A percentile compares a stretch with the other conserved stretches of the same genome.
These are phyloP conservation scores for Paspalum vaginatum DNA, from an alignment of 176 grass and related monocot species.

Conservation along the genomic window DNA sequence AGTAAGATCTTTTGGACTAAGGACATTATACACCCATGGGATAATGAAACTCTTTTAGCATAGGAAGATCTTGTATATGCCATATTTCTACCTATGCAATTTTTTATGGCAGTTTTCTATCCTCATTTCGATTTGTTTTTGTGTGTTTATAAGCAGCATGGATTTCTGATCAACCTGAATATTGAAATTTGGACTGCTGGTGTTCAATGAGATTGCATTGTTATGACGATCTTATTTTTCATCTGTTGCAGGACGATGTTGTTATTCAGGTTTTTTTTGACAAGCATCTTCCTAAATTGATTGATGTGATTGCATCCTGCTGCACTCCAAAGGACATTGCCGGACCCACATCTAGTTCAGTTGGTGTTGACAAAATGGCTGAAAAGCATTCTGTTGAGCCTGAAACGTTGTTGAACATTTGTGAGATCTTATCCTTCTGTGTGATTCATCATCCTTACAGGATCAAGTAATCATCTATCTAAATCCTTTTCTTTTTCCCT, in stretches of 20 bases:
- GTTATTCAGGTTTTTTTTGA: constrained; percentile 67
- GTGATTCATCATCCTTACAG: constrained; percentile 65
- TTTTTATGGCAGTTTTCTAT: constrained; percentile 7
- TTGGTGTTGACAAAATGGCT: constrained; percentile 43
- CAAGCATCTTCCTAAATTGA: constrained; percentile 69
- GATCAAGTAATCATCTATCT: constrained; percentile 68
- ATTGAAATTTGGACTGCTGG: constrained; percentile 20
- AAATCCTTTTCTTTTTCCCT: constrained; percentile 5
- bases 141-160: constrained; percentile 9
- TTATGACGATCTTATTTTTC: constrained; percentile 25
- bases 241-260: constrained; percentile 61
- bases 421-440: constrained; percentile 84
- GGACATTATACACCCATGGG: constrained; percentile 17
- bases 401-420: constrained; percentile 82
- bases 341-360: constrained; percentile 36
- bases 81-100: constrained; percentile 28
- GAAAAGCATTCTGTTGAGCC: constrained; percentile 45
- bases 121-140: constrained; percentile 19
- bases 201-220: constrained; percentile 29
- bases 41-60: constrained; percentile 13
- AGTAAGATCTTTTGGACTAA: constrained; percentile 15
- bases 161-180: constrained; percentile 30
- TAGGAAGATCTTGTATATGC: constrained; percentile 13
- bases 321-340: constrained; percentile 49
- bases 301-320: constrained; percentile 74